Evolutionary conservation across 805 yeast genomes (phyloP).

Genomic region (Starmerella sirachaensis): DNA sequence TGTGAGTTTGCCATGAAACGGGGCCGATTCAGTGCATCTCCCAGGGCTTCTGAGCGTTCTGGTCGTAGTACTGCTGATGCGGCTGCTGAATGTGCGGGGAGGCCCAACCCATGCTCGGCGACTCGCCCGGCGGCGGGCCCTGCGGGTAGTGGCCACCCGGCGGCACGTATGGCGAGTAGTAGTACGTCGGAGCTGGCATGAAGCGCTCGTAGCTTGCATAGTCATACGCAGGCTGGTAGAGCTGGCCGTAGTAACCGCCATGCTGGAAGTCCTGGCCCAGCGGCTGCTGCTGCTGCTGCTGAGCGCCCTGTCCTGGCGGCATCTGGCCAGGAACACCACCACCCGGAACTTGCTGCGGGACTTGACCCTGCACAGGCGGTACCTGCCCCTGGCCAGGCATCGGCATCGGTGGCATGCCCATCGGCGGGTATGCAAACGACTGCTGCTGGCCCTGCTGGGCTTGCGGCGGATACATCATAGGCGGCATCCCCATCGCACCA

Average conservation of each 20-base stretch:
- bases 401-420: slow-evolving; percentile 6
- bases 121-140: slow-evolving; percentile 7
- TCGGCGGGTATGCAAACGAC: slow-evolving; percentile 7
- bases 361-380: slow-evolving; percentile 5
- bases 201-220: slow-evolving; percentile 10
- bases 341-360: slow-evolving; percentile 2
- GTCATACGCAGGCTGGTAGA: slow-evolving; percentile 6
- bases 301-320: slow-evolving; percentile 12
- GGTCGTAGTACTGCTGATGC: slow-evolving; percentile 14
- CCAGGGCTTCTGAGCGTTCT: slow-evolving; percentile 5
- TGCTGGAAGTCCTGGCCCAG: slow-evolving; percentile 9
- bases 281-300: slow-evolving; percentile 11
- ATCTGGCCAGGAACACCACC: too few relatives aligned
- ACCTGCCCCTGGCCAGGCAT: too few relatives aligned
- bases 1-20: too few relatives aligned
- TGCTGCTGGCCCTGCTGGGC: slow-evolving; percentile 9
- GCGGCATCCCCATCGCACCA: slow-evolving; percentile 7
- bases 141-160: slow-evolving; percentile 6
- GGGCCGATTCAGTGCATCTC: slow-evolving; percentile 10
- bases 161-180: slow-evolving; percentile 10
- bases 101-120: slow-evolving; percentile 9
- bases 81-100: slow-evolving; percentile 4
- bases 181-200: slow-evolving; percentile 9
- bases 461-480: slow-evolving; percentile 3
- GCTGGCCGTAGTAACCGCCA: slow-evolving; percentile 10